A percentile compares a stretch with the other conserved stretches of the same genome.
Evolutionary conservation across 164 flowering plant species (phyloP).

Genomic region (Aristolochia contorta): DNA sequence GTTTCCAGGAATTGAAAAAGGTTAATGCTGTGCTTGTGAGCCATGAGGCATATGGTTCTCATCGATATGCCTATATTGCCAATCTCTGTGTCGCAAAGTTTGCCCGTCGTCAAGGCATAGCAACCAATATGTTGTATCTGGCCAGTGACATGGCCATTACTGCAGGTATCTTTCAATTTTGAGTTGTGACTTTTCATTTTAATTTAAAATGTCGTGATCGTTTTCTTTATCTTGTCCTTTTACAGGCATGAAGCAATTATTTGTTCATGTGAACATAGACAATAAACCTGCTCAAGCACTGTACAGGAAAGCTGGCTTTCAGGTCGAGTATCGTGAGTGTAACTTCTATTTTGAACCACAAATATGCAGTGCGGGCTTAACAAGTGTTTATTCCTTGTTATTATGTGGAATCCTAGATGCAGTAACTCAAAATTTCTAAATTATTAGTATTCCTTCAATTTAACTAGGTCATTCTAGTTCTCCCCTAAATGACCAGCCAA

Average conservation of each 20-base stretch:
- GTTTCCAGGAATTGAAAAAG: slow-evolving; percentile 35
- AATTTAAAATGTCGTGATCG: too few relatives aligned
- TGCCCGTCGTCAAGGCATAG: slow-evolving; percentile 62
- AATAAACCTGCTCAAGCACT: slow-evolving; percentile 51
- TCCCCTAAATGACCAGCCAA: too few relatives aligned
- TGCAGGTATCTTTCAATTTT: slow-evolving; percentile 23
- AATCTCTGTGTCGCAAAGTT: slow-evolving; percentile 56
- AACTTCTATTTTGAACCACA: background rate
- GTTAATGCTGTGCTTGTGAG: slow-evolving; percentile 25
- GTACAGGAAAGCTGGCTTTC: slow-evolving; percentile 45
- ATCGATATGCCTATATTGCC: slow-evolving; percentile 54
- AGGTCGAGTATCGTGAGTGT: slow-evolving; percentile 24
- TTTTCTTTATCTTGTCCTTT: background rate
- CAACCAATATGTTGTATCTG: slow-evolving; percentile 46
- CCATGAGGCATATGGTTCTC: slow-evolving; percentile 35
- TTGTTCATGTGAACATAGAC: slow-evolving; percentile 57
- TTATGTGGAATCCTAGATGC: background rate
- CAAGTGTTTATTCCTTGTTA: background rate
- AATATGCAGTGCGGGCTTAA: background rate
- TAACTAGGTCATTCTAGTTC: too few relatives aligned
- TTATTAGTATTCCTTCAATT: too few relatives aligned
- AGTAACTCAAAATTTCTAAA: too few relatives aligned
- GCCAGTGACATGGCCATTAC: slow-evolving; percentile 40
- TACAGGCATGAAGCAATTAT: slow-evolving; percentile 50
- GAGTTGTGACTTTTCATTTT: too few relatives aligned